Evolutionary conservation across 2,329 filamentous ascomycete genomes (phyloP).

Genomic region (Lecanoromycetidae sp.): DNA sequence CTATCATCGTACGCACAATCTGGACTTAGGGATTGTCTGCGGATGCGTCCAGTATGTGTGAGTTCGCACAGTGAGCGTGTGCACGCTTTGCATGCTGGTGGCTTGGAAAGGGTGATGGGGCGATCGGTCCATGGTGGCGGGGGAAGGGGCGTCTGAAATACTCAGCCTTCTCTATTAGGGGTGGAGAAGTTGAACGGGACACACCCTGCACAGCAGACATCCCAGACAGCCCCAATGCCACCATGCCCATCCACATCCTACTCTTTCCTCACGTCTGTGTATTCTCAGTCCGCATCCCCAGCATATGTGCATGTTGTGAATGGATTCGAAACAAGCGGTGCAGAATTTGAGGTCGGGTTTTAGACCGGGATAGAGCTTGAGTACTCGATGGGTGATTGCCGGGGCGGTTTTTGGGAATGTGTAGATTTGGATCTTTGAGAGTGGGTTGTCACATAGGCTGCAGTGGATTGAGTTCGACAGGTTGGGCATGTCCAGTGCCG

Average conservation of each 20-base stretch:
- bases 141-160: conserved; percentile 1
- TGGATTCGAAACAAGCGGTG: conserved; percentile 19
- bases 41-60: background rate
- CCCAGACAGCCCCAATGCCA: conserved; percentile 24
- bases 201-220: conserved; percentile 22
- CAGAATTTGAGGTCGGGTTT: conserved; percentile 15
- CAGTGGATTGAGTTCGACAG: background rate
- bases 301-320: conserved; percentile 20
- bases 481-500: background rate
- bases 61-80: conserved; percentile 3
- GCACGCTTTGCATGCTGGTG: conserved; percentile 12
- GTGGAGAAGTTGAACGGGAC: background rate
- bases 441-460: background rate
- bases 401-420: conserved; percentile 10
- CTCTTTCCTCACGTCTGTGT: conserved; percentile 20
- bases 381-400: background rate
- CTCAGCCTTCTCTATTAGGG: background rate
- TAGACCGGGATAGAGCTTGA: background rate
- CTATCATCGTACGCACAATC: background rate
- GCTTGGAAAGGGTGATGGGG: background rate
- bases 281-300: conserved; percentile 22
- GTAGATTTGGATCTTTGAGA: background rate
- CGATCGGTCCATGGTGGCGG: conserved; percentile 10
- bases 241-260: conserved; percentile 24
- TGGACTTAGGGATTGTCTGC: background rate